Conservation (phyloP, 306 rosid genomes). For the Cucurbita maxima region DNA sequence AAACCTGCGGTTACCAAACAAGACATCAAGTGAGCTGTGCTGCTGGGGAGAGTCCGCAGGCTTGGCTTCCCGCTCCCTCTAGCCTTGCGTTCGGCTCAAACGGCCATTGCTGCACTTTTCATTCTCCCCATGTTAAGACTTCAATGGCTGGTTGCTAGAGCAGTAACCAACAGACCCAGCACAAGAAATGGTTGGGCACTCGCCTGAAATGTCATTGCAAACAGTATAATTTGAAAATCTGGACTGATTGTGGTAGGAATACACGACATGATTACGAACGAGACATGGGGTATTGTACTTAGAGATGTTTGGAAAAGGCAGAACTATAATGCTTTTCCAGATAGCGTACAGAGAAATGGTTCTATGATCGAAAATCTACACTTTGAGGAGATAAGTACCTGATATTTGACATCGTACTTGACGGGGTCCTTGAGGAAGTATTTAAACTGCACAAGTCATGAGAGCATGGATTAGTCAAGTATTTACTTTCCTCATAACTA, state of each 20-base stretch:
- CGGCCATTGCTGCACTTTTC: not conserved
- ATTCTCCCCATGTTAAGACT: not conserved
- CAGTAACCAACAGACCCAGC: conserved; percentile 45
- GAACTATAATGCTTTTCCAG: not conserved
- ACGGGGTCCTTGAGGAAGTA: conserved; percentile 55
- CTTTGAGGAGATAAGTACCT: conserved; percentile 15
- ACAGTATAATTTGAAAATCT: not conserved
- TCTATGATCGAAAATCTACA: not conserved
- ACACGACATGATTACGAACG: not conserved
- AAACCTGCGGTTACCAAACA: not conserved
- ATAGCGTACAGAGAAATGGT: not conserved
- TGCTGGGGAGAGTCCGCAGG: not conserved
- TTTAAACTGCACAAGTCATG: conserved; percentile 22
- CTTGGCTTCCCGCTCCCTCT: not conserved
- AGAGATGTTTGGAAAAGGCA: not conserved
- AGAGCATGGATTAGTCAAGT: not conserved
- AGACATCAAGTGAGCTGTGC: not conserved
- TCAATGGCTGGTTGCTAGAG: conserved; percentile 46
- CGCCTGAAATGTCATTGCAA: conserved; percentile 23
- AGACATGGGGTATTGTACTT: not conserved
- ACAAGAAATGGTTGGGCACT: conserved; percentile 58
- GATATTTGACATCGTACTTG: conserved; percentile 48
- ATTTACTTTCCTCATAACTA: not conserved
- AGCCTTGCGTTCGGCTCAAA: not conserved
- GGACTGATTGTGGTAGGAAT: not conserved